These are phyloP conservation scores for Fusarium setosum DNA, from an alignment of 2,329 filamentous ascomycete species.

Conservation along the genomic window DNA sequence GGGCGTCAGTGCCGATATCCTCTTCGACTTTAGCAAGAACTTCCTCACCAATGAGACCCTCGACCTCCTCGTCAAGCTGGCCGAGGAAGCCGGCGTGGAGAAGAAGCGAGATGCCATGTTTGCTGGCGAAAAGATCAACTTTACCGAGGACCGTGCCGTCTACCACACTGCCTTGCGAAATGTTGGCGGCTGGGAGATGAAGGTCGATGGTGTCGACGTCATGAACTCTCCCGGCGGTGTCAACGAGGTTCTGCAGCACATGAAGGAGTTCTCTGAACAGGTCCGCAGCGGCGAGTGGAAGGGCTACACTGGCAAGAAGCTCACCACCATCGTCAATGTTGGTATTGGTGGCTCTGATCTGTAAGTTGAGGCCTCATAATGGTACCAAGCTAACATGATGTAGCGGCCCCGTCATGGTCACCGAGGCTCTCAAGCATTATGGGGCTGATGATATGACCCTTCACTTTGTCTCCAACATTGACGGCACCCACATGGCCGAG, in stretches of 20 bases:
- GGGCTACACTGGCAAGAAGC: slow-evolving; percentile 96
- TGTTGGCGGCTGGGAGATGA: slow-evolving; percentile 81
- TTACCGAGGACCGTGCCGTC: slow-evolving; percentile 95
- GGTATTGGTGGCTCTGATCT: slow-evolving; percentile 98
- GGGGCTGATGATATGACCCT: slow-evolving; percentile 86
- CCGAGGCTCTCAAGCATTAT: slow-evolving; percentile 96
- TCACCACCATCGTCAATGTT: slow-evolving; percentile 96
- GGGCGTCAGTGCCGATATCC: slow-evolving; percentile 85
- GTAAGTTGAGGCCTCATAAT: slow-evolving; percentile 65
- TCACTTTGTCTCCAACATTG: slow-evolving; percentile 99
- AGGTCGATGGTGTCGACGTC: slow-evolving; percentile 92
- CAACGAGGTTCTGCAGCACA: slow-evolving; percentile 91
- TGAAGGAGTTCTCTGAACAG: slow-evolving; percentile 98
- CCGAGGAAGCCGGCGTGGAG: slow-evolving; percentile 90
- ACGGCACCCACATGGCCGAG: slow-evolving; percentile 97
- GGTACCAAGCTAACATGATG: slow-evolving; percentile 21
- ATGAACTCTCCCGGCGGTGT: slow-evolving; percentile 90
- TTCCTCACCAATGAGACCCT: slow-evolving; percentile 95
- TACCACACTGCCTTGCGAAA: slow-evolving; percentile 97
- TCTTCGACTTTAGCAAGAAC: slow-evolving; percentile 99
- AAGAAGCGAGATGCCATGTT: slow-evolving; percentile 98
- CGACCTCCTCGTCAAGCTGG: slow-evolving; percentile 86
- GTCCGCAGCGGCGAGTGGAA: slow-evolving; percentile 96
- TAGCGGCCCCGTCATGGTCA: slow-evolving; percentile 98
- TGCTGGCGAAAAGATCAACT: slow-evolving; percentile 98